These are phyloP conservation scores for Cairneyella variabilis DNA, from an alignment of 495 filamentous ascomycete genomes.

Conservation along the genomic window DNA sequence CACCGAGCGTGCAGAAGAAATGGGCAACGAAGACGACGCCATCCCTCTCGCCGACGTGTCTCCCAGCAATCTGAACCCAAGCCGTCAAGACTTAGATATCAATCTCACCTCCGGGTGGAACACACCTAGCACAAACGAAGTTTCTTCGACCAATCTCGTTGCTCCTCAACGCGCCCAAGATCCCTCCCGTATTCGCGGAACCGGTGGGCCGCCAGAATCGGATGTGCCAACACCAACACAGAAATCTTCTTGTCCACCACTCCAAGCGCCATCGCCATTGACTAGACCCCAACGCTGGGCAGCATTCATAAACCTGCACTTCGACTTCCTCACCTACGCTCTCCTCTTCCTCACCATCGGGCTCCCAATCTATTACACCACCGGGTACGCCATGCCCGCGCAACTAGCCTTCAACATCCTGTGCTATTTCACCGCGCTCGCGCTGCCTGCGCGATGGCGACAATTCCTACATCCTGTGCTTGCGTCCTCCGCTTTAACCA, in stretches of 20 bases:
- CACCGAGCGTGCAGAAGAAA: constrained; percentile 46
- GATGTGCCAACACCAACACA: constrained; percentile 6
- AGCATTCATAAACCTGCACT: constrained; percentile 31
- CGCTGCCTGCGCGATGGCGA: constrained; percentile 39
- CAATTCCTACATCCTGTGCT: constrained; percentile 50
- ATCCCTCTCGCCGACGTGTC: constrained; percentile 32
- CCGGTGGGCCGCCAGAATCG: constrained; percentile 34
- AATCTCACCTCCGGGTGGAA: constrained; percentile 16
- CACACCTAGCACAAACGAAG: constrained; percentile 14
- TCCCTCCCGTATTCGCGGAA: constrained; percentile 32
- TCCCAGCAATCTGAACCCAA: background rate
- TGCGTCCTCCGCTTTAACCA: constrained; percentile 40
- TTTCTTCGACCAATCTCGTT: constrained; percentile 16
- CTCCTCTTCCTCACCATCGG: constrained; percentile 43
- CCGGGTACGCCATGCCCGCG: constrained; percentile 49
- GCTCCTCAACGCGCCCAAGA: constrained; percentile 31
- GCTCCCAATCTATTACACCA: constrained; percentile 44
- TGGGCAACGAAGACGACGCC: constrained; percentile 35
- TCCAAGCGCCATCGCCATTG: constrained; percentile 36
- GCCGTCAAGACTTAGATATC: constrained; percentile 24
- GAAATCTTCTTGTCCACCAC: background rate
- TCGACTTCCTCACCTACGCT: constrained; percentile 39
- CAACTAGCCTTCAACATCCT: constrained; percentile 47
- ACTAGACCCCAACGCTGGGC: constrained; percentile 44
- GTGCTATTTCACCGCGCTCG: constrained; percentile 41